A percentile compares a stretch with the other conserved stretches of the same genome.
Evolutionary conservation across 2,329 filamentous ascomycete genomes (phyloP).

Genomic region (Neopestalotiopsis clavispora): DNA sequence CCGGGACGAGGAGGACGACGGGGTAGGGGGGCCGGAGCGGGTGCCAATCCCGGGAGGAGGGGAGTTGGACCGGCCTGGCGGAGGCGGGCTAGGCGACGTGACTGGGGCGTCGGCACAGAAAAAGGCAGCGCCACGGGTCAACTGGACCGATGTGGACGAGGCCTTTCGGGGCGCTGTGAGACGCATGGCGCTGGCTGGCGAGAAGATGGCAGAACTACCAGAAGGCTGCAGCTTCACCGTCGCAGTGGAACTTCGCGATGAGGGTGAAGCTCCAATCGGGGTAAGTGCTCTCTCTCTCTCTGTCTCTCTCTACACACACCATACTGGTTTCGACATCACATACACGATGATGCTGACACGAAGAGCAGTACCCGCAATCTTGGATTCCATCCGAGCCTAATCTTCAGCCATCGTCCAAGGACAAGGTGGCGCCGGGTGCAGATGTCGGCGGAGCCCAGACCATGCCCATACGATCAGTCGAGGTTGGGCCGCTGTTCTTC

Average conservation of each 20-base stretch:
- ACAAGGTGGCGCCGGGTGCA: conserved; percentile 34
- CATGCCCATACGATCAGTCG: conserved; percentile 57
- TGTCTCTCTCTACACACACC: too few relatives aligned
- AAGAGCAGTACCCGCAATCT: conserved; percentile 57
- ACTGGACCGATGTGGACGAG: conserved; percentile 70
- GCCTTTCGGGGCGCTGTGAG: conserved; percentile 72
- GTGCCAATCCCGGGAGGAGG: conserved; percentile 19
- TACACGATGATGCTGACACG: neutral
- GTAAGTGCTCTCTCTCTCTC: conserved; percentile 43
- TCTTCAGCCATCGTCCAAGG: conserved; percentile 44
- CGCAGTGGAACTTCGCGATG: conserved; percentile 73
- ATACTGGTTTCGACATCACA: neutral
- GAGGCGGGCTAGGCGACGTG: neutral
- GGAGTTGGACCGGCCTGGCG: conserved; percentile 8
- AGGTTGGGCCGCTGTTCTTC: conserved; percentile 64
- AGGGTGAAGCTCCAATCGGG: conserved; percentile 61
- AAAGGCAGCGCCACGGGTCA: conserved; percentile 35
- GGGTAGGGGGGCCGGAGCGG: conserved; percentile 13
- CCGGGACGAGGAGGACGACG: conserved; percentile 32
- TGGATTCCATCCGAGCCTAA: conserved; percentile 63
- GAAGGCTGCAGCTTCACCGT: conserved; percentile 74
- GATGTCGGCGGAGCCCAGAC: conserved; percentile 47
- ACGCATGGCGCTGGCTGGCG: conserved; percentile 64
- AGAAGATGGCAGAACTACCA: conserved; percentile 62
- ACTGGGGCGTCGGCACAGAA: neutral